Conservation (phyloP, 2,329 filamentous ascomycete genomes). For the Cladophialophora carrionii region DNA sequence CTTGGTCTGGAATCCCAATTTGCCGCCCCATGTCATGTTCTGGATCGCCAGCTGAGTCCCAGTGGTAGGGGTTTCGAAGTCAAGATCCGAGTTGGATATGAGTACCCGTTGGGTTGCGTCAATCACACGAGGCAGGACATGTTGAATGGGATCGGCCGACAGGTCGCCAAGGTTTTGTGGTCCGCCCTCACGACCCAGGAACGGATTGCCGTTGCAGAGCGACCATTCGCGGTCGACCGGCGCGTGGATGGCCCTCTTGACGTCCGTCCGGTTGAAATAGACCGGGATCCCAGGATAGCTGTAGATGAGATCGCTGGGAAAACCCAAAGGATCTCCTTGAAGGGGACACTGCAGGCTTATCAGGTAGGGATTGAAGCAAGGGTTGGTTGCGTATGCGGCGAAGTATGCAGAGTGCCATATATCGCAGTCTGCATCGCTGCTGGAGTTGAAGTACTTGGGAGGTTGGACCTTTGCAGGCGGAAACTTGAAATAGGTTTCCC, state of each 20-base stretch:
- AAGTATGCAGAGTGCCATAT: slow-evolving; percentile 42
- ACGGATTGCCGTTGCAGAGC: slow-evolving; percentile 26
- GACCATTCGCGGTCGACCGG: slow-evolving; percentile 43
- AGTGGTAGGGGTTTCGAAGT: slow-evolving; percentile 25
- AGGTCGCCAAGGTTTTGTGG: slow-evolving; percentile 23
- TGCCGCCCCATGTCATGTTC: slow-evolving; percentile 35
- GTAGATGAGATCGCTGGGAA: slow-evolving; percentile 66
- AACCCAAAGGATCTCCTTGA: slow-evolving; percentile 69
- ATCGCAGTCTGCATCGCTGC: slow-evolving; percentile 28
- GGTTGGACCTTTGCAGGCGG: slow-evolving; percentile 28
- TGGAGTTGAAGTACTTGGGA: slow-evolving; percentile 28
- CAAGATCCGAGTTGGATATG: slow-evolving; percentile 28
- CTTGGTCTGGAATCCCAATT: slow-evolving; percentile 25
- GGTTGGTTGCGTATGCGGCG: slow-evolving; percentile 55
- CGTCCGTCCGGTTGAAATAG: slow-evolving; percentile 72
- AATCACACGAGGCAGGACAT: slow-evolving; percentile 29
- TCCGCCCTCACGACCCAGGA: slow-evolving; percentile 21
- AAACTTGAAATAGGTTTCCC: slow-evolving; percentile 30
- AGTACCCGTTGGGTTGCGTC: slow-evolving; percentile 21
- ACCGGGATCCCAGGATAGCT: slow-evolving; percentile 62
- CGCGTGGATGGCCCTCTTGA: slow-evolving; percentile 69
- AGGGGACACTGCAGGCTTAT: slow-evolving; percentile 71
- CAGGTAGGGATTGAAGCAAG: slow-evolving; percentile 77
- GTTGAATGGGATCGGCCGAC: slow-evolving; percentile 27
- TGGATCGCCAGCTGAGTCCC: slow-evolving; percentile 32